These are phyloP conservation scores for Coniophora puteana DNA, from an alignment of 1,284 basidiomycete genomes.

Conservation along the genomic window DNA sequence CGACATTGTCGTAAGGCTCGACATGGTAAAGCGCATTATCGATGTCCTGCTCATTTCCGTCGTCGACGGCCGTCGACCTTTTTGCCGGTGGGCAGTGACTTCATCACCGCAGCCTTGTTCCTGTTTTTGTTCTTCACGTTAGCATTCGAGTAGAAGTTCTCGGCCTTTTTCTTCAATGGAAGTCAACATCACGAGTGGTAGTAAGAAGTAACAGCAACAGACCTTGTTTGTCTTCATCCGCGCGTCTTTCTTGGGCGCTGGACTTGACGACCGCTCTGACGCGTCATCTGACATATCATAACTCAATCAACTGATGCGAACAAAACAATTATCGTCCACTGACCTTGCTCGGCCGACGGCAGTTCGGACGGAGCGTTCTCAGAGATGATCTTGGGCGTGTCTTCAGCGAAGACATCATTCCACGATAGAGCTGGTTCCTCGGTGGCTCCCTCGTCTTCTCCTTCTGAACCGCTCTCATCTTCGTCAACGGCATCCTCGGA, in stretches of 20 bases:
- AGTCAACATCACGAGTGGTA: constrained; percentile 11
- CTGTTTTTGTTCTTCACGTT: constrained; percentile 91
- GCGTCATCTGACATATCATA: constrained; percentile 18
- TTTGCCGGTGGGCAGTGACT: constrained; percentile 47
- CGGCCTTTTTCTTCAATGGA: constrained; percentile 68
- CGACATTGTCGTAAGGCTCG: constrained; percentile 1
- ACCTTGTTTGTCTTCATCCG: constrained; percentile 92
- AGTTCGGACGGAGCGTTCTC: constrained; percentile 27
- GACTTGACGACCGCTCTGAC: constrained; percentile 34
- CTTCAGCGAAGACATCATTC: constrained; percentile 63
- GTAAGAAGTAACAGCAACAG: constrained; percentile 12
- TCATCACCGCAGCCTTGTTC: constrained; percentile 54
- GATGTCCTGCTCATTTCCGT: constrained; percentile 20
- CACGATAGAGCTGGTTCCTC: constrained; percentile 52
- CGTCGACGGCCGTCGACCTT: constrained; percentile 37
- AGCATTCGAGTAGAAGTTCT: constrained; percentile 86
- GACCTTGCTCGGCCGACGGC: constrained; percentile 22
- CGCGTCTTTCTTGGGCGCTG: constrained; percentile 48
- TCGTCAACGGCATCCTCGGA: no score
- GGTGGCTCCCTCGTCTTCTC: constrained; percentile 29
- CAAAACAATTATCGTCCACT: background rate
- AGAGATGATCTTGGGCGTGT: constrained; percentile 16
- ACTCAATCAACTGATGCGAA: constrained; percentile 6
- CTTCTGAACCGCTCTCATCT: constrained; percentile 26
- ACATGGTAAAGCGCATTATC: background rate